Conservation (phyloP, 495 filamentous ascomycete species). For the Penicillium crystallinum region DNA sequence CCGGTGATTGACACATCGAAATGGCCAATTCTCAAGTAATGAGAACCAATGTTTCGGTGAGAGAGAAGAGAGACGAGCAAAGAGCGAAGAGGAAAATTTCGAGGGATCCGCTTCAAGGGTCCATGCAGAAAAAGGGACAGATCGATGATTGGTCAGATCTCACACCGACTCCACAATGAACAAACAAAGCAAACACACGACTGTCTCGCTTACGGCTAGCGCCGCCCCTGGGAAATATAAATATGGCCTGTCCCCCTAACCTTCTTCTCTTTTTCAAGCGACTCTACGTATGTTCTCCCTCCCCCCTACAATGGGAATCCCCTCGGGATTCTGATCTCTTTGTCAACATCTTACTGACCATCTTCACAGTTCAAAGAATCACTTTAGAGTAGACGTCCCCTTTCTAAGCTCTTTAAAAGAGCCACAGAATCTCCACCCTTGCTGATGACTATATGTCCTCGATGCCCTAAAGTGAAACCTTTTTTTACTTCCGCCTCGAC, state of each 20-base stretch:
- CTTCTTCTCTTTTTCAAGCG: constrained; percentile 46
- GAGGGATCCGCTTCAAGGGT: neutral
- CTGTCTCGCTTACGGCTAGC: constrained; percentile 33
- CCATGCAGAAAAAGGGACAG: neutral
- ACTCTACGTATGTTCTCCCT: constrained; percentile 58
- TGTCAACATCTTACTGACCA: constrained; percentile 25
- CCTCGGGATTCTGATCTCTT: neutral
- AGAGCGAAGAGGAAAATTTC: neutral
- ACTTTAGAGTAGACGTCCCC: constrained; percentile 83
- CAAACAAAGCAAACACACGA: constrained; percentile 26
- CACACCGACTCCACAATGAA: constrained; percentile 3
- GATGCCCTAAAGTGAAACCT: constrained; percentile 67
- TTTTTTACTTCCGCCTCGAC: constrained; percentile 55
- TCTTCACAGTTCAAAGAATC: constrained; percentile 68
- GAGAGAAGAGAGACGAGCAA: too few species aligned
- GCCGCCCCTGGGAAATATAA: constrained; percentile 17
- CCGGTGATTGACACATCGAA: constrained; percentile 1
- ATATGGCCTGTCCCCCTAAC: constrained; percentile 15
- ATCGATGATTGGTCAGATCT: neutral
- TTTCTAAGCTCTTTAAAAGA: constrained; percentile 73
- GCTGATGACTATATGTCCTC: constrained; percentile 66
- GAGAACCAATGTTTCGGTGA: neutral
- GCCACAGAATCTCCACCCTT: constrained; percentile 73
- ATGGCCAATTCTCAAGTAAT: neutral
- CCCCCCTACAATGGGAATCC: constrained; percentile 32